Evolutionary conservation across 2,329 filamentous ascomycete species (phyloP).

Genomic region (Penicillium thymicola): DNA sequence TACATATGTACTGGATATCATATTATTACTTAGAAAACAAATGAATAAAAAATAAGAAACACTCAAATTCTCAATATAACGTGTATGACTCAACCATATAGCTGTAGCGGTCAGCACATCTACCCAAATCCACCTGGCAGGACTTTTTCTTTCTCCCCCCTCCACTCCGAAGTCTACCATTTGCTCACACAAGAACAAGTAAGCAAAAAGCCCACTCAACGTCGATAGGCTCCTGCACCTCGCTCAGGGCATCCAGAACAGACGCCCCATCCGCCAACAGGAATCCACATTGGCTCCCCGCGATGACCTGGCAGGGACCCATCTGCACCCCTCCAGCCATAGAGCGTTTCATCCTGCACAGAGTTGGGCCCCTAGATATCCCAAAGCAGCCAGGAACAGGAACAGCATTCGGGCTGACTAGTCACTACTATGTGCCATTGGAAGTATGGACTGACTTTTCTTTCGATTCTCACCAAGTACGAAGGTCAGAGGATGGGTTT

Average conservation of each 20-base stretch:
- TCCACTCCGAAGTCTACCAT: slow-evolving; percentile 8
- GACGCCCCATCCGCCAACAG: slow-evolving; percentile 9
- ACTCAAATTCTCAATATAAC: background rate
- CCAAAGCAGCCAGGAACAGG: slow-evolving; percentile 12
- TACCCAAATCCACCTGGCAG: slow-evolving; percentile 6
- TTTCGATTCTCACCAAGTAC: background rate
- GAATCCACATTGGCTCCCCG: slow-evolving; percentile 18
- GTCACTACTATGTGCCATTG: background rate
- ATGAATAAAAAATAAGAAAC: too few relatives aligned
- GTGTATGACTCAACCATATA: background rate
- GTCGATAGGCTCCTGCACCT: slow-evolving; percentile 5
- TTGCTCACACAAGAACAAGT: slow-evolving; percentile 9
- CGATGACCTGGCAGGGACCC: slow-evolving; percentile 23
- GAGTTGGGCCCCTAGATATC: slow-evolving; percentile 8
- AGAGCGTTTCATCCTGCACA: slow-evolving; percentile 8
- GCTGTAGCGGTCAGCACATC: slow-evolving; percentile 20
- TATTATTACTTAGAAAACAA: background rate
- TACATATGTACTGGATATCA: background rate
- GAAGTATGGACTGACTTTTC: background rate
- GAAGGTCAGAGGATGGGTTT: background rate
- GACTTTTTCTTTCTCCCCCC: background rate
- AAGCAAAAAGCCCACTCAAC: slow-evolving; percentile 1
- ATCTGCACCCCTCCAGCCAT: slow-evolving; percentile 3
- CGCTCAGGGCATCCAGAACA: background rate
- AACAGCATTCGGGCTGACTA: background rate